Percentiles rank a stretch among this genome's conserved stretches.
Evolutionary conservation across 768 basidiomycete genomes (phyloP).

Genomic region (Trichaptum fuscoviolaceum): DNA sequence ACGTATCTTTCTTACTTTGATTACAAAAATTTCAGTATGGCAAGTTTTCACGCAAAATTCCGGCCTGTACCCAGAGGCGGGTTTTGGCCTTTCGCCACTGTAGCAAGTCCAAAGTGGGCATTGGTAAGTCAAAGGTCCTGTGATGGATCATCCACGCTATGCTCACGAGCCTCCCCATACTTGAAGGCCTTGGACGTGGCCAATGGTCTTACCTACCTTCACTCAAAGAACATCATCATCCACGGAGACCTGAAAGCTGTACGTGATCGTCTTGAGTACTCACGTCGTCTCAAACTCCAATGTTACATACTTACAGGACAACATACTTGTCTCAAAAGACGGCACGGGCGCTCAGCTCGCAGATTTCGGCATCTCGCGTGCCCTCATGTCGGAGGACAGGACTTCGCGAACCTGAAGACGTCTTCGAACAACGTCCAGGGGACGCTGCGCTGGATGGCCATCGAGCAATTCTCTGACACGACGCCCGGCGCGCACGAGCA

Average conservation of each 20-base stretch:
- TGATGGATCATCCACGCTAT: background rate
- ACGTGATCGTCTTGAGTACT: background rate
- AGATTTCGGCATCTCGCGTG: background rate
- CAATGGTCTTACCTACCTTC: background rate
- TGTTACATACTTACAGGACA: background rate
- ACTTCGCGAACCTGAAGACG: background rate
- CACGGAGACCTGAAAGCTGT: slow-evolving; percentile 1
- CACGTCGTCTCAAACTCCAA: background rate
- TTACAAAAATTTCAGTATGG: too few relatives aligned
- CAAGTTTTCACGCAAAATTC: too few relatives aligned
- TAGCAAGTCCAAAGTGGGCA: background rate
- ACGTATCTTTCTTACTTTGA: too few relatives aligned
- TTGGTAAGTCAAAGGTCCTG: background rate
- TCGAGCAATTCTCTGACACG: background rate
- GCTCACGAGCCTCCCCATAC: background rate
- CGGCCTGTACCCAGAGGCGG: too few relatives aligned
- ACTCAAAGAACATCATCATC: background rate
- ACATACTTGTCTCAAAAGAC: background rate
- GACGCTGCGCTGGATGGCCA: slow-evolving; percentile 2
- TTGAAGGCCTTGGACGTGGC: background rate
- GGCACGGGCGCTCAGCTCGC: background rate
- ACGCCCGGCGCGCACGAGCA: background rate
- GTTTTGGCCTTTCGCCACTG: too few relatives aligned
- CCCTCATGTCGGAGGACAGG: background rate
- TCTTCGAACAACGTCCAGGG: background rate